Base-by-base conservation (phyloP, 169 alveolate genomes). In the Plasmodium gaboni region DNA sequence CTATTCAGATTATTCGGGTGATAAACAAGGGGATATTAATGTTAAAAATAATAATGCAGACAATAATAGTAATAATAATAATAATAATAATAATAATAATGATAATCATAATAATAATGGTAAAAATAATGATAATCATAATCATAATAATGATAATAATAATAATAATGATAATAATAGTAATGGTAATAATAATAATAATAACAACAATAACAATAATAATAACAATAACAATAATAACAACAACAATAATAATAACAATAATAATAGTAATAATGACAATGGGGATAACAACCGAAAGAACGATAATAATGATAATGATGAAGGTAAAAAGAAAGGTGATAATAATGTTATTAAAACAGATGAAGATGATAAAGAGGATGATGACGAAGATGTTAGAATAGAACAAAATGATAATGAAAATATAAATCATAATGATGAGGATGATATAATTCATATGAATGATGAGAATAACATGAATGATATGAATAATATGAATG, bases 401-500 rank as follows among this genome's bases (percentile, higher is more conserved):
- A n/a, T 46, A 2, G 44, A 53, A 5, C 51, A 12, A 9, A 63
- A 28, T 32, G 42, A 59, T 1, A 59, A 22, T 50, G 50, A 48
- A 6, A 68, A 53, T 8, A 24, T 61, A 12, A 38, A 61, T 17
- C 24, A 73, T 22, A 60, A 44, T 6, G 55, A 72, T 28, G 24
- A 22, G 8, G 57, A 72, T n/a, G 44, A 64, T 48, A 59, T 17
- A 15, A 60, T 42, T 0, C 32, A 68, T 8, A 76, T 53, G 3
- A 63, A 46, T 53, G 67, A 46, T 48, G 28, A 48, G 38, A 57
- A 28, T 15, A 4, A 67, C 12, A 17, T 26, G 17, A 17, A 26
- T 28, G 10, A 15, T n/a, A 83, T 1, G 68, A 83, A 19, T 22
- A 67, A 32, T 12, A 38, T 51, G 7, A 68, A 63, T 13, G 90